A percentile compares a stretch with the other conserved stretches of the same genome.
Conservation (phyloP, 306 rosid species). For the Lagenaria siceraria region DNA sequence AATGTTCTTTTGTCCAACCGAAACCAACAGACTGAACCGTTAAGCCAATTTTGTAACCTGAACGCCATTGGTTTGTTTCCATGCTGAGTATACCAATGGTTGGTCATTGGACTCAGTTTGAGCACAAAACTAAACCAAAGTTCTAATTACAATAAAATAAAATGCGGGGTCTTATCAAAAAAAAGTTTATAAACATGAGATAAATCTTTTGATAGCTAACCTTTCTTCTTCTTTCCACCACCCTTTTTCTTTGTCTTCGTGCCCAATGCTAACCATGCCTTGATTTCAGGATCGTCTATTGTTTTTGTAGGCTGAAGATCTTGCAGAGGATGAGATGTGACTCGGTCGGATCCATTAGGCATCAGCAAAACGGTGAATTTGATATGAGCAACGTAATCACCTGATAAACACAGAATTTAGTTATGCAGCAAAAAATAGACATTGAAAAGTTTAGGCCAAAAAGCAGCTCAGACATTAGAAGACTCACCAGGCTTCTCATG, state of each 20-base stretch:
- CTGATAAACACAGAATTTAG: conserved; percentile 25
- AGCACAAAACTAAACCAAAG: not conserved
- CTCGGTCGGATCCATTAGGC: conserved; percentile 92
- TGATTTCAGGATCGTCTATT: conserved; percentile 82
- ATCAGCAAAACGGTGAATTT: conserved; percentile 88
- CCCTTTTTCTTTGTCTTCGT: conserved; percentile 92
- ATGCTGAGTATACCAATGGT: not conserved
- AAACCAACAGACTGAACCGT: not conserved
- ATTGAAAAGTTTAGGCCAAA: not conserved
- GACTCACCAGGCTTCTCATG: conserved; percentile 91
- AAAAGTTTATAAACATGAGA: not conserved
- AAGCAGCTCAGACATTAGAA: not conserved
- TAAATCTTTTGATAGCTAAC: conserved; percentile 13
- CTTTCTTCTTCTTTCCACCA: conserved; percentile 97
- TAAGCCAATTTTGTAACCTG: not conserved
- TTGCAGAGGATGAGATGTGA: conserved; percentile 69
- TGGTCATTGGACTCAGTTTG: not conserved
- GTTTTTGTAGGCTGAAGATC: conserved; percentile 76
- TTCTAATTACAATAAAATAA: not conserved
- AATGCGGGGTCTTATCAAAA: not conserved
- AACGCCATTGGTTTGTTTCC: not conserved
- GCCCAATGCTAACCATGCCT: conserved; percentile 86
- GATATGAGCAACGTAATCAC: conserved; percentile 82
- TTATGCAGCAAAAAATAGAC: not conserved
- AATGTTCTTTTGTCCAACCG: not conserved